Percentiles rank a stretch among this genome's conserved stretches.
These are phyloP conservation scores for Ammopiptanthus mongolicus DNA, from an alignment of 306 rosid genomes.

Conservation along the genomic window DNA sequence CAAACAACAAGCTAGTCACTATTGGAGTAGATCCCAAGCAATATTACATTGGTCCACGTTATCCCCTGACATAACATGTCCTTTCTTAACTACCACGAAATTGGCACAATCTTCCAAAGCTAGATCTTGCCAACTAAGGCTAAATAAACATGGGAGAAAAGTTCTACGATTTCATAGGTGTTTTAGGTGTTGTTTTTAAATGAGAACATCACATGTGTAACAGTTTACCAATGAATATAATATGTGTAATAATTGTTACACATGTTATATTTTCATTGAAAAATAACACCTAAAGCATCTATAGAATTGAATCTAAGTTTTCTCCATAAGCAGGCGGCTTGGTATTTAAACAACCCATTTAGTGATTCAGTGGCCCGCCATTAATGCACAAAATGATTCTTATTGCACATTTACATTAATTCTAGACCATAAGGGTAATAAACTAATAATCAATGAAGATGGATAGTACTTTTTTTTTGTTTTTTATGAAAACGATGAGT, in stretches of 20 bases:
- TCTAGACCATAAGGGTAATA: background rate
- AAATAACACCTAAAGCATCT: too few species aligned
- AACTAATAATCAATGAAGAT: background rate
- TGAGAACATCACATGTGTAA: too few species aligned
- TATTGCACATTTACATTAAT: background rate
- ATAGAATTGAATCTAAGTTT: too few species aligned
- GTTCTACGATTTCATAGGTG: too few species aligned
- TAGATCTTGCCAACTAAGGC: background rate
- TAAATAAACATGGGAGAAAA: too few species aligned
- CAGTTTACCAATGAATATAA: too few species aligned
- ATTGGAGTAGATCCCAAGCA: slow-evolving; percentile 24
- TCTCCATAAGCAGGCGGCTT: too few species aligned
- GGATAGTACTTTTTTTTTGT: background rate
- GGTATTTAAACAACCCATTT: background rate
- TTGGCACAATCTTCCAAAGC: background rate
- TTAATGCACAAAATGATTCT: background rate
- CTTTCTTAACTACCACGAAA: slow-evolving; percentile 25
- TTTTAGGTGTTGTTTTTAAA: too few species aligned
- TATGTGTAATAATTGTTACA: too few species aligned
- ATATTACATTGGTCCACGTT: background rate
- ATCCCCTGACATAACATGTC: background rate
- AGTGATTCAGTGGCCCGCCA: slow-evolving; percentile 16
- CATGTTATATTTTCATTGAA: too few species aligned
- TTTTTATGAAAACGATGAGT: background rate
- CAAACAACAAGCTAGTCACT: background rate